Base-by-base conservation (phyloP, 1,284 basidiomycete species). In the Cutaneotrichosporon sp. region DNA sequence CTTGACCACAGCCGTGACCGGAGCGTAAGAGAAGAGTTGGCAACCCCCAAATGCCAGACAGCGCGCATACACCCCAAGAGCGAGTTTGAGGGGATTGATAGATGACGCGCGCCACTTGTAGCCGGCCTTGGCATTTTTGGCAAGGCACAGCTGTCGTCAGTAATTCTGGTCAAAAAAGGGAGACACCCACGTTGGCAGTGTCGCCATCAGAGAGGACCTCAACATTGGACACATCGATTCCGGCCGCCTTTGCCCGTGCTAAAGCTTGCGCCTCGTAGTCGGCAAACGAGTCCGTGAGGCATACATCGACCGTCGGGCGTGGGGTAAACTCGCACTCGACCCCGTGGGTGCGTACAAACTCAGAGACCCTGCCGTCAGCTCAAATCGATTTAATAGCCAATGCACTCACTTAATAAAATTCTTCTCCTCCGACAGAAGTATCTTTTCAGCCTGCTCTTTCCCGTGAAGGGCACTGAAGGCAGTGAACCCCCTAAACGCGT, bases 261-360 rank as follows among this genome's bases (percentile, higher is more conserved):
- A 61, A 46, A 2, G 67, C 63, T 16, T 51, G 35, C 5, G 47
- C 46, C 10, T 60, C 55, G 45, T 63, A 64, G 11, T 59, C 54
- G 17, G 54, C 52, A 33, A 72, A 72, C 35, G 61, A 61, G 5
- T 61, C 52, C 3, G 64, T 61, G 39, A 73, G 51, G 41, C 59
- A 63, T 2, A 64, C 61, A 37, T 73, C 69, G 33, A 62, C 58
- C 2, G 69, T 71, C 16, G 46, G 51, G 34, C 69, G 52, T 3
- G 50, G 61, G 12, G 59, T 62, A 60, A 62, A 65, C 43, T 69
- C 69, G 58, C 69, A 71, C 10, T 65, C 61, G 38, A 71, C 62
- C 2, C 38, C 27, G 35, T 68, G 57, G 12, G 61, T 49, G 35
- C 53, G 49, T 37, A 71, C 50, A 29, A 68, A 69, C 3, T 46